A percentile compares a stretch with the other conserved stretches of the same genome.
These are phyloP conservation scores for Gracilaria caudata DNA, from an alignment of 23 red algal species.

Conservation along the genomic window DNA sequence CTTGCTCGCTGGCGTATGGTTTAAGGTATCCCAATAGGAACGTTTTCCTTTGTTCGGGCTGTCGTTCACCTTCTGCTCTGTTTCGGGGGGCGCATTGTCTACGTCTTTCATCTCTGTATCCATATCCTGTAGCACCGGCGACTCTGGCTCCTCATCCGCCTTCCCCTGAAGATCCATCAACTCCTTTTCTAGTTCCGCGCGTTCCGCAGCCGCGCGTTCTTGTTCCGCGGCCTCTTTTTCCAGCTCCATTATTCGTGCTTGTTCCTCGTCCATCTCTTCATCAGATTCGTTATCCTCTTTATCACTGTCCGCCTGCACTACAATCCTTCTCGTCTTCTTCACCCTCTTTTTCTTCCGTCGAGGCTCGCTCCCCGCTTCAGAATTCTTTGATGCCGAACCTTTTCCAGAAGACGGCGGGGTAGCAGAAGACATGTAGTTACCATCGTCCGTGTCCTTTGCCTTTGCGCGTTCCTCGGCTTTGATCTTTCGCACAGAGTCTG, in stretches of 20 bases:
- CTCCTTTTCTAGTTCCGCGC: constrained; percentile 36
- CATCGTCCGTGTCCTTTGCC: not conserved
- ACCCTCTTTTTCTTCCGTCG: not conserved
- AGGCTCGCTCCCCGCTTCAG: not conserved
- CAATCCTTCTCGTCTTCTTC: constrained; percentile 25
- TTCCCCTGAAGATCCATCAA: constrained; percentile 9
- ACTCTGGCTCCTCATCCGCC: constrained; percentile 31
- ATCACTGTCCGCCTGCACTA: constrained; percentile 12
- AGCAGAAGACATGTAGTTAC: not conserved
- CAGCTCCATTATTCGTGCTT: not conserved
- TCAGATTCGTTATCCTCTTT: constrained; percentile 24
- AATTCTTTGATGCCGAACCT: not conserved
- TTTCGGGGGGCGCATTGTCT: not conserved
- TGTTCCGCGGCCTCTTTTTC: constrained; percentile 10
- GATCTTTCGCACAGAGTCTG: constrained; percentile 20
- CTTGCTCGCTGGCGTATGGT: not conserved
- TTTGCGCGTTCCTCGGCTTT: constrained; percentile 1
- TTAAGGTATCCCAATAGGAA: constrained; percentile 24
- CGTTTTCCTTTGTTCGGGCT: constrained; percentile 40
- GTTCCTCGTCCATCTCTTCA: constrained; percentile 34
- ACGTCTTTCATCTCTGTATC: constrained; percentile 32
- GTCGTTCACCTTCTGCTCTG: not conserved
- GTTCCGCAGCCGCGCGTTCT: constrained; percentile 45
- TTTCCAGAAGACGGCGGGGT: not conserved
- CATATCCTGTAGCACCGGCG: constrained; percentile 20